Percentiles rank a stretch among this genome's conserved stretches.
Evolutionary conservation across 2,329 filamentous ascomycete genomes (phyloP).

Genomic region (Magnaporthiopsis incrustans): DNA sequence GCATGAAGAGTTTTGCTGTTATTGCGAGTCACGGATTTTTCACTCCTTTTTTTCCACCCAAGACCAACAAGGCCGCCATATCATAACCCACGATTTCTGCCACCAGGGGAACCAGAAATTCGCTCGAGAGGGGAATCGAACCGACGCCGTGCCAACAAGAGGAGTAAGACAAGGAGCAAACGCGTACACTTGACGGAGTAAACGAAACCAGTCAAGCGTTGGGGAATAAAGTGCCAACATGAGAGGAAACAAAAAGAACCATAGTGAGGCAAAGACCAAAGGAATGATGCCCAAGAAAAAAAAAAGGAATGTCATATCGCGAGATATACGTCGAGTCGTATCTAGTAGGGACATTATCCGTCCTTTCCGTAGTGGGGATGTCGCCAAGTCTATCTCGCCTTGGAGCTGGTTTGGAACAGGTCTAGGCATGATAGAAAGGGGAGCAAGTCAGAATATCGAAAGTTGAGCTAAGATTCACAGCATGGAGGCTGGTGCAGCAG

Average conservation of each 20-base stretch:
- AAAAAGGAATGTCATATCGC: neutral
- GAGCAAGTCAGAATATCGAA: constrained; percentile 18
- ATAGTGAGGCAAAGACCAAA: neutral
- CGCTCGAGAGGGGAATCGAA: neutral
- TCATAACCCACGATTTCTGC: neutral
- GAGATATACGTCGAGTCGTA: constrained; percentile 3
- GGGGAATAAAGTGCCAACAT: neutral
- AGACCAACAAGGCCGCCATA: neutral
- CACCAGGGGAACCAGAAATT: neutral
- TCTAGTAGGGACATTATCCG: neutral
- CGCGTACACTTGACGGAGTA: neutral
- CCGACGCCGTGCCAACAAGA: neutral
- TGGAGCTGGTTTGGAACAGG: constrained; percentile 27
- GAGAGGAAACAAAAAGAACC: neutral
- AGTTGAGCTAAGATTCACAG: neutral
- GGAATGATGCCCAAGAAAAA: neutral
- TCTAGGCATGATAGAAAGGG: constrained; percentile 17
- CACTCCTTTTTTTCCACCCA: neutral
- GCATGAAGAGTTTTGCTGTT: neutral
- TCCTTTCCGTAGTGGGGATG: neutral
- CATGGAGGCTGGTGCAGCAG: too few relatives aligned
- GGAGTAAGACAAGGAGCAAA: neutral
- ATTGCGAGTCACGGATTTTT: neutral
- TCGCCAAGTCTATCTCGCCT: constrained; percentile 24
- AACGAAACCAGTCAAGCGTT: neutral